Percentiles rank a stretch among this genome's conserved stretches.
Conservation (phyloP, 352 stramenopile species). For the Aphanomyces invadans region DNA sequence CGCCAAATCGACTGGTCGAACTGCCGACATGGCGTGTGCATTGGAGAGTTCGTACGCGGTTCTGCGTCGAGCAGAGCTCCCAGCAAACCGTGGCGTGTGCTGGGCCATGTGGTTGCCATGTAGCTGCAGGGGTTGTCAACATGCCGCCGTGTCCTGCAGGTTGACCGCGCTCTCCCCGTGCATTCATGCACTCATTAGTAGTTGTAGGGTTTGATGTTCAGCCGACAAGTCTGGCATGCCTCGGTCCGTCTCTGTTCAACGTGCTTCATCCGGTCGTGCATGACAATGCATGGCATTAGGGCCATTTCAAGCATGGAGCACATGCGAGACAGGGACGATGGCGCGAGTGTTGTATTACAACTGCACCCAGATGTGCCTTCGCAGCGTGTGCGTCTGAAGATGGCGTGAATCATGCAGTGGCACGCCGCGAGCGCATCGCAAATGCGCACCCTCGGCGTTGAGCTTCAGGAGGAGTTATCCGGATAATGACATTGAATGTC, state of each 20-base stretch:
- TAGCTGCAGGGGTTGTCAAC: constrained; percentile 18
- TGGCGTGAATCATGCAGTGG: not conserved
- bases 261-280: not conserved
- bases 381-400: not conserved
- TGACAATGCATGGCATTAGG: not conserved
- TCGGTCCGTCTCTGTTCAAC: not conserved
- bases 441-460: no score
- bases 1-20: constrained; percentile 57
- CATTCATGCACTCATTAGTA: not conserved
- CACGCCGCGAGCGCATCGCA: no score
- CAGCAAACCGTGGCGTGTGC: constrained; percentile 41
- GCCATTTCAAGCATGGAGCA: constrained; percentile 17
- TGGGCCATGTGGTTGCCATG: constrained; percentile 33
- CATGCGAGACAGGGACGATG: constrained; percentile 1
- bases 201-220: constrained; percentile 9
- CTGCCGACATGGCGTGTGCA: constrained; percentile 34
- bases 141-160: constrained; percentile 2
- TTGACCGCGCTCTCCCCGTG: not conserved
- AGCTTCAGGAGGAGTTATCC: no score
- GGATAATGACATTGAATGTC: not conserved
- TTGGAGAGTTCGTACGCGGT: constrained; percentile 58
- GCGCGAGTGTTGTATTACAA: constrained; percentile 18
- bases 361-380: constrained; percentile 1
- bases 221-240: constrained; percentile 6
- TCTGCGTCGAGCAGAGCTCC: constrained; percentile 41